Conservation (phyloP, 2,329 filamentous ascomycete genomes). For the Coleophoma crateriformis region DNA sequence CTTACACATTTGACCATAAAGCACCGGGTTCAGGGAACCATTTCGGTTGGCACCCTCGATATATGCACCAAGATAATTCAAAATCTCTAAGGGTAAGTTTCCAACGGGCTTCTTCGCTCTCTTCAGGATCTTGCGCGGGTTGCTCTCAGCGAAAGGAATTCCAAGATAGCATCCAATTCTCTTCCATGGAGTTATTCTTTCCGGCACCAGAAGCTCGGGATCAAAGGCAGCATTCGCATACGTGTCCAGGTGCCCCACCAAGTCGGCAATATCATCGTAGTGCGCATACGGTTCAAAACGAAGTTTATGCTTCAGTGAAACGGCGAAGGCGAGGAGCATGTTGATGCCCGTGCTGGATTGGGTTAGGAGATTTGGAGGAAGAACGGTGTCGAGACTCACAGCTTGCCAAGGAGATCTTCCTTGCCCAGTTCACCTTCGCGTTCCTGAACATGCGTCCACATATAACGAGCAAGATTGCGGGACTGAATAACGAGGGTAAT, state of each 20-base stretch:
- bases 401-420: slow-evolving; percentile 63
- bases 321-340: slow-evolving; percentile 70
- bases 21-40: slow-evolving; percentile 26
- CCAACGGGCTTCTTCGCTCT: slow-evolving; percentile 66
- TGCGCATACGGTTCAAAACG: slow-evolving; percentile 78
- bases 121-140: slow-evolving; percentile 75
- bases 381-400: slow-evolving; percentile 29
- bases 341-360: slow-evolving; percentile 49
- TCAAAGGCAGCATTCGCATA: slow-evolving; percentile 56
- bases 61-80: slow-evolving; percentile 58
- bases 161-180: slow-evolving; percentile 67
- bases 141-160: slow-evolving; percentile 69
- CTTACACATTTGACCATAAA: slow-evolving; percentile 22
- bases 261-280: slow-evolving; percentile 66
- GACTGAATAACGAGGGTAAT: slow-evolving; percentile 54
- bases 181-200: slow-evolving; percentile 43
- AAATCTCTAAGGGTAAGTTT: slow-evolving; percentile 78
- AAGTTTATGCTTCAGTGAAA: slow-evolving; percentile 74
- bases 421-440: slow-evolving; percentile 53
- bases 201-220: slow-evolving; percentile 32
- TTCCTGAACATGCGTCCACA: slow-evolving; percentile 74
- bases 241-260: slow-evolving; percentile 69
- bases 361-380: slow-evolving; percentile 6
- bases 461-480: slow-evolving; percentile 66
- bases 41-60: slow-evolving; percentile 21